A percentile compares a stretch with the other conserved stretches of the same genome.
phyloP scores from a whole-genome alignment of 2,329 filamentous ascomycete genomes.

The Sclerotinia nivalis region DNA sequence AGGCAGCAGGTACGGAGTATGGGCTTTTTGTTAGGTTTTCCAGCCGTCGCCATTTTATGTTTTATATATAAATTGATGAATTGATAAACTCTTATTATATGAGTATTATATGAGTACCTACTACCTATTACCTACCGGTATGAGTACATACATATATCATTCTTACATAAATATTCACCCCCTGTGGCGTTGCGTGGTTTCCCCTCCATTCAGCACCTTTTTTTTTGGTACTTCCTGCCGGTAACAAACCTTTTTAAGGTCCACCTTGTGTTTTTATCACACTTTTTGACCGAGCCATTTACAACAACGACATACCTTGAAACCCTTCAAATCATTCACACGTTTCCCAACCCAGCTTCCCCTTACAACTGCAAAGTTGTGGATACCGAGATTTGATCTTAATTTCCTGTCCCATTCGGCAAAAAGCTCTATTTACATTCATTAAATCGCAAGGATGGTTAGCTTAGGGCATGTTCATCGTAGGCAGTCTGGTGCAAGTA shows the following conservation, averaged over 20 bases:
- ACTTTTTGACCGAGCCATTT: conserved; percentile 5
- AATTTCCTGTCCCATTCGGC: neutral
- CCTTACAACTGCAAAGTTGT: conserved; percentile 4
- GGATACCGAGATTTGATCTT: neutral
- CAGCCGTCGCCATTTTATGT: neutral
- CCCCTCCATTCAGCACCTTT: conserved; percentile 2
- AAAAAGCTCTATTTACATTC: neutral
- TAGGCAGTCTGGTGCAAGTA: conserved; percentile 49
- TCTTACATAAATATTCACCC: neutral
- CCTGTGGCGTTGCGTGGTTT: conserved; percentile 9
- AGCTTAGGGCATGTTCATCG: conserved; percentile 49
- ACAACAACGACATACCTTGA: conserved; percentile 16
- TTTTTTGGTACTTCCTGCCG: neutral
- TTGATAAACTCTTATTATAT: neutral
- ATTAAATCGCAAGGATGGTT: conserved; percentile 34
- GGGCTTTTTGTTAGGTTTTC: neutral
- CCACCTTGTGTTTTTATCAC: conserved; percentile 13
- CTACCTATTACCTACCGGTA: too few species aligned
- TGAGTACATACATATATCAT: neutral
- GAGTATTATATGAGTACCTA: neutral
- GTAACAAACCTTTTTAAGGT: conserved; percentile 13
- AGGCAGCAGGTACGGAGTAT: neutral
- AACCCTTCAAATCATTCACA: neutral
- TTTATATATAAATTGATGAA: neutral
- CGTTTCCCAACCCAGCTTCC: neutral